These are phyloP conservation scores for Plasmodiophora brassicae DNA, from an alignment of 208 protist genomes.

Conservation along the genomic window DNA sequence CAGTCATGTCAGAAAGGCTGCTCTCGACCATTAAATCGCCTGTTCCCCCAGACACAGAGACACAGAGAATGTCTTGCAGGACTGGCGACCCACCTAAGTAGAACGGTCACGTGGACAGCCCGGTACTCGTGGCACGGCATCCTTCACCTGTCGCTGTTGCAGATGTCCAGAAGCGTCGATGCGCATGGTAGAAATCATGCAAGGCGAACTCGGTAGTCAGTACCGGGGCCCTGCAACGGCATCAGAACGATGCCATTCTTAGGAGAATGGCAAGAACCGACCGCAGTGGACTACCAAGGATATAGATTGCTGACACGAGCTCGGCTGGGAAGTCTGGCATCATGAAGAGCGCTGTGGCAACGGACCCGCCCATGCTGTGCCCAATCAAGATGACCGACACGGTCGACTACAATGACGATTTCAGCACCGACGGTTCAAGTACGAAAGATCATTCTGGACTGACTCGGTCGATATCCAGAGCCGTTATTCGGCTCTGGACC, in stretches of 20 bases:
- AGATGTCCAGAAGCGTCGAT: slow-evolving; percentile 11
- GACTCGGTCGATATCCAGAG: not conserved
- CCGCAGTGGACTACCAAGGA: not conserved
- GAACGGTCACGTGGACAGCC: not conserved
- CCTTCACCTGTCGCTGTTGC: too few species aligned
- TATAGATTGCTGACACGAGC: not conserved
- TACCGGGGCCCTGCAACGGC: not conserved
- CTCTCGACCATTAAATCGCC: not conserved
- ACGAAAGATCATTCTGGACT: not conserved
- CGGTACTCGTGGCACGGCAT: not conserved
- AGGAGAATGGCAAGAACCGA: not conserved
- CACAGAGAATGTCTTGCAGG: not conserved
- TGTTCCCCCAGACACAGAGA: not conserved
- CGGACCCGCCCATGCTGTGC: slow-evolving; percentile 8
- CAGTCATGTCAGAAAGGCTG: slow-evolving; percentile 2
- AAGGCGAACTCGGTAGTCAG: slow-evolving; percentile 27
- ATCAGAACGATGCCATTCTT: not conserved
- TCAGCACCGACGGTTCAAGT: too few species aligned
- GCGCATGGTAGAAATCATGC: not conserved
- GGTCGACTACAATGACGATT: not conserved
- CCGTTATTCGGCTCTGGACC: not conserved
- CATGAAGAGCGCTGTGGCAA: not conserved
- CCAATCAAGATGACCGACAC: slow-evolving; percentile 19
- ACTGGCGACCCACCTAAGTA: not conserved
- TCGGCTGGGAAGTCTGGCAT: not conserved